Conservation (phyloP, 495 filamentous ascomycete genomes). For the Penicillium cosmopolitanum region DNA sequence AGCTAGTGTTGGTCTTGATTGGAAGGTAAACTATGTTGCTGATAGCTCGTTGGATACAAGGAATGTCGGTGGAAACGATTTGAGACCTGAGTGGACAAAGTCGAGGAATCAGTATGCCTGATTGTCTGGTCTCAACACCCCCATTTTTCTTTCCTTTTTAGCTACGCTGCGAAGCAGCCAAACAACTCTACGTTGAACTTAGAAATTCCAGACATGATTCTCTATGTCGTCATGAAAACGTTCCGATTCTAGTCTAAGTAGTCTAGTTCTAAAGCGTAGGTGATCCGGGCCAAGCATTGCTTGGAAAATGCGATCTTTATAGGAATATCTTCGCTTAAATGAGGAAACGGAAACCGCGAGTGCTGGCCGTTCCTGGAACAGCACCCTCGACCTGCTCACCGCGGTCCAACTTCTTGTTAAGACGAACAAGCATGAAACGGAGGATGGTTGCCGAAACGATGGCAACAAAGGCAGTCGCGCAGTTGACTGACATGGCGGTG, state of each 20-base stretch:
- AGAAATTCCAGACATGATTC: too few species aligned
- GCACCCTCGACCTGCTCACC: constrained; percentile 43
- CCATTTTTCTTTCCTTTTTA: background rate
- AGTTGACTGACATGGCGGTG: constrained; percentile 77
- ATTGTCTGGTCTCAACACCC: background rate
- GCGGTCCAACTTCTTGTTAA: constrained; percentile 75
- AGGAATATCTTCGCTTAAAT: constrained; percentile 20
- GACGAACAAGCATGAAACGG: constrained; percentile 63
- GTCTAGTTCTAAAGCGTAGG: too few species aligned
- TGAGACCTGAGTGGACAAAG: constrained; percentile 47
- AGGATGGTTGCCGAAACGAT: constrained; percentile 67
- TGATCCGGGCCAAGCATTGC: too few species aligned
- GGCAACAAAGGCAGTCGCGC: constrained; percentile 65
- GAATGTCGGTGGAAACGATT: constrained; percentile 35
- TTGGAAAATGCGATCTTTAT: too few species aligned
- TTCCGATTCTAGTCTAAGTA: too few species aligned
- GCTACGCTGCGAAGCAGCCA: too few species aligned
- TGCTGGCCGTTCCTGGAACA: constrained; percentile 56
- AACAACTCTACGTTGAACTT: too few species aligned
- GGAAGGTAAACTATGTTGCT: constrained; percentile 42
- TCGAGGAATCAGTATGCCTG: constrained; percentile 37
- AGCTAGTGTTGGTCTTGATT: constrained; percentile 38
- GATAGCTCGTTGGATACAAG: constrained; percentile 49
- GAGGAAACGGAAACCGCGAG: constrained; percentile 66
- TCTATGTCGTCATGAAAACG: too few species aligned